Base-by-base conservation (phyloP, 164 flowering plant genomes). In the Magnolia sinica region DNA sequence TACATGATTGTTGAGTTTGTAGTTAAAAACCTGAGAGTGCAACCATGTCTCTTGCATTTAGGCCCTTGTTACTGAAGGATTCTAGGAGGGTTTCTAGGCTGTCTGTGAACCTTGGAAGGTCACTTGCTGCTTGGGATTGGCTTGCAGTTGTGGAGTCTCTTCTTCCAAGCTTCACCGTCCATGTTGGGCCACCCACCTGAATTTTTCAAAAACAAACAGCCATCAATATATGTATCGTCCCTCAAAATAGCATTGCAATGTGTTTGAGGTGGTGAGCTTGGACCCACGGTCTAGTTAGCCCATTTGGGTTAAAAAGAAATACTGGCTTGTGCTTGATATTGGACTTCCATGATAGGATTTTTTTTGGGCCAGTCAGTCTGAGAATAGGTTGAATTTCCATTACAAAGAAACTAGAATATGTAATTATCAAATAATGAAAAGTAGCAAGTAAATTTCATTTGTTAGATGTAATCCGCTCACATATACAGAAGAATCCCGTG, bases 81-180 rank as follows among this genome's bases (percentile, higher is more conserved):
- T 65, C 31, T 6, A 68, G 24, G 31, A 76, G 78, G 64, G 8
- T 58, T 10, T 76, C 52, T 1, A 76, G 67, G 73, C n/a, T 37
- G 45, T 55, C 52, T 68, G 73, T 27, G 27, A 77, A 72, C 1
- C 75, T 7, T 19, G 78, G 73, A 4, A 69, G 73, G 31, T 69
- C 37, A 7, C 10, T 22, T 18, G n/a, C 1, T 24, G 72, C 73
- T 31, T 29, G 29, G 52, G 45, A 22, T 20, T 31, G 67, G 73
- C 51, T 76, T 10, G 78, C 73, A 69, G 73, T 13, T 20, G 68
- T 69, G 51, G 73, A 76, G 73, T 68, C 78, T 31, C 73, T 76
- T 45, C 90, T 77, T 55, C 92, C 78, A 29, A 76, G 73, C 51
- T 69, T 68, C 52, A 76, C 73, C 16, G 65, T 29, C 77, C 77